Evolutionary conservation across 177 flowering plant species (phyloP).

Genomic region (Vitis hybrid): DNA sequence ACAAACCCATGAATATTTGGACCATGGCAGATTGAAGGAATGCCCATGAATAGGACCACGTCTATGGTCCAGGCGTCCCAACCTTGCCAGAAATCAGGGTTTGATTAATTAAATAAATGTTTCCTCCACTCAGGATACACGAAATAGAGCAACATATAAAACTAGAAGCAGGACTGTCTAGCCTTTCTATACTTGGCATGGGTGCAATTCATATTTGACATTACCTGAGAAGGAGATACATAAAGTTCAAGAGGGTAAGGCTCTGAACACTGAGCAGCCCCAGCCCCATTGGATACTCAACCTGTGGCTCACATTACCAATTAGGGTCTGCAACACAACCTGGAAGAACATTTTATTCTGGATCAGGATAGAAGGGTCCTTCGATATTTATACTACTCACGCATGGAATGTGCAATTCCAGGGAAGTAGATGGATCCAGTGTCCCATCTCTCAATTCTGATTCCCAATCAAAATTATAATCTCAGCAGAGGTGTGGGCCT

Average conservation of each 20-base stretch:
- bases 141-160: background rate
- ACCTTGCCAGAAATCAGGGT: background rate
- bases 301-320: constrained; percentile 8
- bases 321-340: constrained; percentile 1
- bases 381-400: constrained; percentile 20
- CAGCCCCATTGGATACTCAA: constrained; percentile 23
- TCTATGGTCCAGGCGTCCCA: background rate
- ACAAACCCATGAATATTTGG: background rate
- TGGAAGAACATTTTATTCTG: background rate
- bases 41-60: background rate
- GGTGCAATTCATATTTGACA: constrained; percentile 11
- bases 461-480: too few relatives aligned
- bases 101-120: too few relatives aligned
- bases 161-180: background rate
- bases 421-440: background rate
- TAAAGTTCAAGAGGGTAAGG: background rate
- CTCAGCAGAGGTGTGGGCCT: too few relatives aligned
- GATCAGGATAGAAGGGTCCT: constrained; percentile 1
- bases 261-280: background rate
- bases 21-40: background rate
- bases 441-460: too few relatives aligned
- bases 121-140: too few relatives aligned
- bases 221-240: constrained; percentile 19
- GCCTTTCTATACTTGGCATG: too few relatives aligned
- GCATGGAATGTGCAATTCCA: constrained; percentile 19